Conservation (phyloP, 345 rosid genomes). For the Mangifera indica region DNA sequence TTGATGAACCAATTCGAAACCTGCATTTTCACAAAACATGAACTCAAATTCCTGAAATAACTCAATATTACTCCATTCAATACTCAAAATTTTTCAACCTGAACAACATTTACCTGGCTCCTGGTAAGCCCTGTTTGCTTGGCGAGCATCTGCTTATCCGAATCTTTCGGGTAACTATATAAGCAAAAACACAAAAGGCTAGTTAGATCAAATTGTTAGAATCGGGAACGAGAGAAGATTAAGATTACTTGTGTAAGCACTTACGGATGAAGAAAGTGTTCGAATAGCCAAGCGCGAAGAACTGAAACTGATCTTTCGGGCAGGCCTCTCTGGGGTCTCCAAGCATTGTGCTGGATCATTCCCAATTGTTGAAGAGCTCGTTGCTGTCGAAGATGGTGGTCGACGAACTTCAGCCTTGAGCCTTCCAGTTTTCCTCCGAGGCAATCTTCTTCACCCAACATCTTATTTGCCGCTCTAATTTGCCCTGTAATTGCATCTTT, state of each 20-base stretch:
- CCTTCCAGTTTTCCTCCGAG: conserved; percentile 73
- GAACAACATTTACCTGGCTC: conserved; percentile 60
- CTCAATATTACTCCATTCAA: neutral
- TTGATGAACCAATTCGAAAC: conserved; percentile 99
- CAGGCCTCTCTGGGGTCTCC: conserved; percentile 99
- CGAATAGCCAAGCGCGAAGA: conserved; percentile 98
- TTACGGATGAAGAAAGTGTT: conserved; percentile 99
- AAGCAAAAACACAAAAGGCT: neutral
- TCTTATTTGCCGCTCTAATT: conserved; percentile 79
- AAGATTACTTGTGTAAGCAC: conserved; percentile 7
- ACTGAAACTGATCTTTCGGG: conserved; percentile 94
- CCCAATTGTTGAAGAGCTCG: conserved; percentile 95
- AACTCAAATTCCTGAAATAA: neutral
- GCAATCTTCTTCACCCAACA: conserved; percentile 82
- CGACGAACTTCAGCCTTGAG: conserved; percentile 89
- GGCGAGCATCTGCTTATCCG: conserved; percentile 89
- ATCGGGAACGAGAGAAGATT: neutral
- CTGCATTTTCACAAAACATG: conserved; percentile 30
- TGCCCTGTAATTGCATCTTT: conserved; percentile 89
- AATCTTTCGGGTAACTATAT: conserved; percentile 88
- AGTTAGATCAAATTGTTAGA: neutral
- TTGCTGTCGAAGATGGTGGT: conserved; percentile 89
- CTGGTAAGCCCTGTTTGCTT: conserved; percentile 95
- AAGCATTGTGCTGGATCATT: conserved; percentile 97
- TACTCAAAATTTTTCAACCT: neutral